phyloP scores from a whole-genome alignment of 169 alveolate species.

The Sarcocystis neurona region DNA sequence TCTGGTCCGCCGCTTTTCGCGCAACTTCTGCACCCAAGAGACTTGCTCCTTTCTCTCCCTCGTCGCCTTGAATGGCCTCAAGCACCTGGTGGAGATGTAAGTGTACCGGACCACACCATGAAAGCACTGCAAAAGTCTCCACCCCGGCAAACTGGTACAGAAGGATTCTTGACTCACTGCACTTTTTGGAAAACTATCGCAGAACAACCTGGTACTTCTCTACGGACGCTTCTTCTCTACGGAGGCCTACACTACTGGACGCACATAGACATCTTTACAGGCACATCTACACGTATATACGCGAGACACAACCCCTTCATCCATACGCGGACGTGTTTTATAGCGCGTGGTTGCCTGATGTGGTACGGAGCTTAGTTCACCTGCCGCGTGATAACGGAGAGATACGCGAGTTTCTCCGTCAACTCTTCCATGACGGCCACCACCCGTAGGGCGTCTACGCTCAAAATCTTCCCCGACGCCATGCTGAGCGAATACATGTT shows the following conservation, averaged over 20 bases:
- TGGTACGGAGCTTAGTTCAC: slow-evolving; percentile 7
- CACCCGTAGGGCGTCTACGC: slow-evolving; percentile 63
- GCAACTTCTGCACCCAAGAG: slow-evolving; percentile 56
- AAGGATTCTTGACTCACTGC: not conserved
- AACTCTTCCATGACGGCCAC: slow-evolving; percentile 62
- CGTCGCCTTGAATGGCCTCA: slow-evolving; percentile 55
- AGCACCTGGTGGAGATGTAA: slow-evolving; percentile 33
- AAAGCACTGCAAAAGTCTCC: not conserved
- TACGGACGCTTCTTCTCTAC: not conserved
- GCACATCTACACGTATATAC: not conserved
- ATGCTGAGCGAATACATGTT: no score
- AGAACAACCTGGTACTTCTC: not conserved
- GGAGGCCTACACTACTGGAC: not conserved
- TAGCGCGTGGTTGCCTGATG: not conserved
- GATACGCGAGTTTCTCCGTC: slow-evolving; percentile 59
- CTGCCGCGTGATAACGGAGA: slow-evolving; percentile 52
- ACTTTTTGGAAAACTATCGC: not conserved
- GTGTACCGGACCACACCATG: not conserved
- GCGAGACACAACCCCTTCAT: not conserved
- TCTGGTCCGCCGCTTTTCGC: slow-evolving; percentile 48
- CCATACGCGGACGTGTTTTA: not conserved
- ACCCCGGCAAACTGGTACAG: not conserved
- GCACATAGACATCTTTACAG: not conserved
- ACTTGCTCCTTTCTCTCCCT: slow-evolving; percentile 43
- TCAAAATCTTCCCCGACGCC: slow-evolving; percentile 57